Evolutionary conservation across 2,329 filamentous ascomycete genomes (phyloP).

Genomic region (Xylariaceae sp.): DNA sequence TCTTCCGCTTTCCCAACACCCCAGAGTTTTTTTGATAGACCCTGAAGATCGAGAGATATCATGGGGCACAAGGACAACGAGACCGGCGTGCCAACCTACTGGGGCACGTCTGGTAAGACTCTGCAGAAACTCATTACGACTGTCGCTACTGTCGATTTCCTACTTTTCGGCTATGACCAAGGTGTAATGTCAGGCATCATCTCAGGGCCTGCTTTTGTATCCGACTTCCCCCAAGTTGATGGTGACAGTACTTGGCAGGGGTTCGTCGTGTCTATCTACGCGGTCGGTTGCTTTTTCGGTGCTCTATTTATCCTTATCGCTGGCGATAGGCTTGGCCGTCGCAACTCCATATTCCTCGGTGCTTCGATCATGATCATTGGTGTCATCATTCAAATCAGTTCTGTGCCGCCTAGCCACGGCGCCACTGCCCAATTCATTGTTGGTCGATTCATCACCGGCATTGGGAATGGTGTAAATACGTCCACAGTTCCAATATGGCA

Average conservation of each 20-base stretch:
- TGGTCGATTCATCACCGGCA: conserved; percentile 55
- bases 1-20: conserved; percentile 1
- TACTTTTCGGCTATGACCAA: conserved; percentile 42
- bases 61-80: conserved; percentile 39
- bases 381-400: conserved; percentile 58
- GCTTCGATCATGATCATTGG: conserved; percentile 60
- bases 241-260: conserved; percentile 42
- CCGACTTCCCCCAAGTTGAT: conserved; percentile 42
- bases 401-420: conserved; percentile 52
- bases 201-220: conserved; percentile 35
- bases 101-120: conserved; percentile 39
- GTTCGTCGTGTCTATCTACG: conserved; percentile 50
- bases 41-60: conserved; percentile 7
- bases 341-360: conserved; percentile 60
- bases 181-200: conserved; percentile 44
- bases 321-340: conserved; percentile 61
- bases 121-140: conserved; percentile 39
- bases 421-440: conserved; percentile 56
- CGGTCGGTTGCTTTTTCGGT: conserved; percentile 50
- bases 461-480: conserved; percentile 58
- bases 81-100: conserved; percentile 39
- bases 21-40: no score
- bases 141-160: conserved; percentile 38
- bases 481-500: conserved; percentile 52
- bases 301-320: conserved; percentile 48